phyloP scores from a whole-genome alignment of 2,329 filamentous ascomycete species.

The Trichocomaceae sp. region DNA sequence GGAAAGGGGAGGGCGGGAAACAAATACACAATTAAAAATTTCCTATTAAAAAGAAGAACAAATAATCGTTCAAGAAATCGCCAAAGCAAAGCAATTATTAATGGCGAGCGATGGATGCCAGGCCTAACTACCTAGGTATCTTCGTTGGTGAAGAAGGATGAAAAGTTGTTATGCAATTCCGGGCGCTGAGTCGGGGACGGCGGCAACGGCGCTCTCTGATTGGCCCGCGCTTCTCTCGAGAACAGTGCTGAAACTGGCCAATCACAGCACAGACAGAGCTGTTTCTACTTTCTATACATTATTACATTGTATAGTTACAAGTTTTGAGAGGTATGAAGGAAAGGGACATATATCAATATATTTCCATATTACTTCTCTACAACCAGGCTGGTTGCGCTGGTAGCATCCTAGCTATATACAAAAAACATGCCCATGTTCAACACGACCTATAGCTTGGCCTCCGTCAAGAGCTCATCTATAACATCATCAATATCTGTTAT shows the following conservation, averaged over 20 bases:
- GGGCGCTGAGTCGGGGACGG: background rate
- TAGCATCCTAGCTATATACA: too few species aligned
- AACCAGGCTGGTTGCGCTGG: too few species aligned
- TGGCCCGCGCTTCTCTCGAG: background rate
- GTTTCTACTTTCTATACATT: background rate
- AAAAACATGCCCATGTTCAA: too few species aligned
- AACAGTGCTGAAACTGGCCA: background rate
- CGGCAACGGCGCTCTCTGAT: background rate
- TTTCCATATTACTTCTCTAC: too few species aligned
- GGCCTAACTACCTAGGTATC: background rate
- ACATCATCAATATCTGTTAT: background rate
- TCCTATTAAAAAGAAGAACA: constrained; percentile 4
- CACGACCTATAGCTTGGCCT: background rate
- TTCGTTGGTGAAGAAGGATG: background rate
- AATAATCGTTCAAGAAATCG: background rate
- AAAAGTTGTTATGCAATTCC: constrained; percentile 10
- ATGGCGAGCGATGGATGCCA: constrained; percentile 7
- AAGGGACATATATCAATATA: too few species aligned
- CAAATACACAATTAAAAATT: constrained; percentile 11
- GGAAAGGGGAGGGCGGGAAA: background rate
- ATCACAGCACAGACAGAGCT: background rate
- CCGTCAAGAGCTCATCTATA: constrained; percentile 8
- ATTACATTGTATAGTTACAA: too few species aligned
- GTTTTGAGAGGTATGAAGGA: too few species aligned
- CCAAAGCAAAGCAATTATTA: background rate